These are phyloP conservation scores for Zygoascus ofunaensis DNA, from an alignment of 805 yeast species.

Conservation along the genomic window DNA sequence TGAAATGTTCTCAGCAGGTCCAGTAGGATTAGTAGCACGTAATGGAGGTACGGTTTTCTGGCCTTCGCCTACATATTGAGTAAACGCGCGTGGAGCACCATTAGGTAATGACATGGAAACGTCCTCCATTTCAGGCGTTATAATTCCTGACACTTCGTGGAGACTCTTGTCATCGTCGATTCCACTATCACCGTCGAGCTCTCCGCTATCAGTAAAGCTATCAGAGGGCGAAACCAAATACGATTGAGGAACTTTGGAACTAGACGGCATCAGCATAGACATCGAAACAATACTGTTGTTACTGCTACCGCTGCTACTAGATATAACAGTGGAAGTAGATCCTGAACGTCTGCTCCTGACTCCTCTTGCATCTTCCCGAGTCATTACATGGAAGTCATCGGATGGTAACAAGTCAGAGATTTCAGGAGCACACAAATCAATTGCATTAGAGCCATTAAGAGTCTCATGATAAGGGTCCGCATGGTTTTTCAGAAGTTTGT, in stretches of 20 bases:
- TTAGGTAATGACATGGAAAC: background rate
- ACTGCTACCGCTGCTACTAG: background rate
- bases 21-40: background rate
- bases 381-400: slow-evolving; percentile 16
- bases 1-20: slow-evolving; percentile 15
- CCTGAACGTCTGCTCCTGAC: background rate
- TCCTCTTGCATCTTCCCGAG: slow-evolving; percentile 1
- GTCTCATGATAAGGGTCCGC: slow-evolving; percentile 50
- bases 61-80: slow-evolving; percentile 1
- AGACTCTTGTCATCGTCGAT: slow-evolving; percentile 3
- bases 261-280: background rate
- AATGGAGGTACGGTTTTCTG: background rate
- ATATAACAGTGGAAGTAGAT: background rate
- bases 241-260: background rate
- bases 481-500: slow-evolving; percentile 51
- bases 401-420: slow-evolving; percentile 13
- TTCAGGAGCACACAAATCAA: slow-evolving; percentile 23
- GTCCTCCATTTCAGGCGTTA: background rate
- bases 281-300: background rate
- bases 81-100: slow-evolving; percentile 1
- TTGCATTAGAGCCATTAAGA: slow-evolving; percentile 36
- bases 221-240: background rate
- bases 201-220: slow-evolving; percentile 7
- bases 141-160: background rate
- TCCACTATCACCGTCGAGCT: slow-evolving; percentile 2